Percentiles rank a stretch among this genome's conserved stretches.
These are phyloP conservation scores for Erysimum cheiri DNA, from an alignment of 441 rosid species.

Conservation along the genomic window DNA sequence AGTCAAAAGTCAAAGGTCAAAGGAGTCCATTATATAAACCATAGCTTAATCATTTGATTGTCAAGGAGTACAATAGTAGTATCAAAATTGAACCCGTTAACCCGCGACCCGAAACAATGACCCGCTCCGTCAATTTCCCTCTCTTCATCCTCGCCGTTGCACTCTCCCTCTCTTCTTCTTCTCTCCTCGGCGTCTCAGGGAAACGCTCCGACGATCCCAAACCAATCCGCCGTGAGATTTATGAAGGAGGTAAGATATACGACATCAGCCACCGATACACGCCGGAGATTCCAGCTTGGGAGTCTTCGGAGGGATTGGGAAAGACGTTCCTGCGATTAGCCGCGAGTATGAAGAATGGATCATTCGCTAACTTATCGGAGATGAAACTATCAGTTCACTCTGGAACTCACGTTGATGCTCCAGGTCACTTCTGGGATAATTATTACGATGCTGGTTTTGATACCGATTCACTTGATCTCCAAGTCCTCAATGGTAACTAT, in stretches of 20 bases:
- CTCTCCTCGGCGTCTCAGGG: constrained; percentile 19
- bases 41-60: not conserved
- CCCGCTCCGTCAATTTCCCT: constrained; percentile 18
- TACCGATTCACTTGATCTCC: constrained; percentile 70
- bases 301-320: constrained; percentile 53
- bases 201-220: constrained; percentile 24
- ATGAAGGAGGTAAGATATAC: constrained; percentile 56
- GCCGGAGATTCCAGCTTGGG: constrained; percentile 63
- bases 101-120: constrained; percentile 31
- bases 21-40: not conserved
- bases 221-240: constrained; percentile 64
- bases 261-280: constrained; percentile 70
- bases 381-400: constrained; percentile 68
- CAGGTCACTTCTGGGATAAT: constrained; percentile 70
- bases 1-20: constrained; percentile 18
- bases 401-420: constrained; percentile 83
- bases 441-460: constrained; percentile 83
- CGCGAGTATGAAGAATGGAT: constrained; percentile 77
- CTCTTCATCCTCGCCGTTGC: constrained; percentile 34
- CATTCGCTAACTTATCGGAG: constrained; percentile 57
- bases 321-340: constrained; percentile 52
- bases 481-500: constrained; percentile 59
- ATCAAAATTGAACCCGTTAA: constrained; percentile 6
- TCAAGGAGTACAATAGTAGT: not conserved
- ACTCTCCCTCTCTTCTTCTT: constrained; percentile 25